Base-by-base conservation (phyloP, 768 basidiomycete species). In the Mycena polygramma region DNA sequence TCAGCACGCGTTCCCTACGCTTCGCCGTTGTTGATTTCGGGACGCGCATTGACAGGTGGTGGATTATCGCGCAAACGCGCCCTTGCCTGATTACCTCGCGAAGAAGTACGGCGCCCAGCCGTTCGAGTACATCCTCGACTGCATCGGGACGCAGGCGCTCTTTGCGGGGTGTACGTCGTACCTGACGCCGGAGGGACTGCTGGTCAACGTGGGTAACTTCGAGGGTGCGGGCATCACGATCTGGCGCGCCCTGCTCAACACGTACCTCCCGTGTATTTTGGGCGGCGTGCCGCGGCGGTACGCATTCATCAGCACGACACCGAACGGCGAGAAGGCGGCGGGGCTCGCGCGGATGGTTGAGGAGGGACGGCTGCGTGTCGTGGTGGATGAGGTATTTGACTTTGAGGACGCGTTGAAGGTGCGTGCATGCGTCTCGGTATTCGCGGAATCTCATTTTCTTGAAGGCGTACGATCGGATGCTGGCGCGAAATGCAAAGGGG, bases 181-280 rank as follows among this genome's bases (percentile, higher is more conserved):
- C 57, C 68, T 69, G 24, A 30, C 15, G 24, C 68, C 57, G 20
- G 36, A 45, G 19, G 68, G 71, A 11, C 24, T 57, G n/a, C 46
- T 70, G 20, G 57, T 72, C 17, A 72, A 72, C 57, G 71, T 69
- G 53, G 71, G 67, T 24, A 72, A 72, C 55, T 72, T 72, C 43
- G 70, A 72, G 51, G 71, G 71, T 10, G 19, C 58, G 14, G 59
- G 53, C 15, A 53, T 39, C 10, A 60, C 68, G 11, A 68, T 72
- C 22, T 57, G 54, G 60, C 58, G 55, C 45, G 20, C 61, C 22
- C 35, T 72, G 19, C 41, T 54, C 15, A 72, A 72, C 39, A 45
- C 62, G 19, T 72, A 64, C 51, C 52, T 64, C n/a, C 71, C 67
- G 4, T 30, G 37, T 17, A 51, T 73, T 9, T 41, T 69, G n/a